Conservation (phyloP, 2,329 filamentous ascomycete species). For the Xylaria sp. region DNA sequence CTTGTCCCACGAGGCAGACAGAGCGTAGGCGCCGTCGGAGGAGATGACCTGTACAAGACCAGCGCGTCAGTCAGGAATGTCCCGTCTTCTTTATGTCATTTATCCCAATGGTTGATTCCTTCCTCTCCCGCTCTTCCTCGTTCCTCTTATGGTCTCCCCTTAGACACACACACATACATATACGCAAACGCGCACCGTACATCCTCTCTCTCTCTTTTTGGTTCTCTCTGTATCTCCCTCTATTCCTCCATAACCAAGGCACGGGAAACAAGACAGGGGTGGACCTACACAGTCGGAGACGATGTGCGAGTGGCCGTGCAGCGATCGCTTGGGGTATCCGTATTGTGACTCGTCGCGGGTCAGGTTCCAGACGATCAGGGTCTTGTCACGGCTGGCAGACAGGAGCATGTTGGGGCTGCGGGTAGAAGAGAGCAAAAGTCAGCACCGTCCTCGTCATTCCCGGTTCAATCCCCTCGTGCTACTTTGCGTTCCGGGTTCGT, state of each 20-base stretch:
- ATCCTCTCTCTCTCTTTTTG: neutral
- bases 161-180: neutral
- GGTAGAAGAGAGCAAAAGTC: conserved; percentile 38
- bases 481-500: conserved; percentile 32
- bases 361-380: conserved; percentile 99
- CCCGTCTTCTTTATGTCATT: neutral
- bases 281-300: conserved; percentile 98
- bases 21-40: conserved; percentile 98
- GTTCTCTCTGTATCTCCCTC: neutral
- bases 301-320: conserved; percentile 99
- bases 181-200: neutral
- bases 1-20: conserved; percentile 99
- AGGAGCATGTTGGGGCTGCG: conserved; percentile 98
- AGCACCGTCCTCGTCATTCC: conserved; percentile 44
- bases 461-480: neutral
- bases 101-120: neutral
- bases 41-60: conserved; percentile 82
- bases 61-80: conserved; percentile 44
- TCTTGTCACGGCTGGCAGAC: conserved; percentile 97
- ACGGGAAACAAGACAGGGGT: neutral
- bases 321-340: conserved; percentile 98
- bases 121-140: neutral
- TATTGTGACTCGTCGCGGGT: conserved; percentile 98
- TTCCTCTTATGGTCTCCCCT: neutral
- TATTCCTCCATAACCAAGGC: neutral